phyloP scores from a whole-genome alignment of 208 protist genomes.

The Wallacemonas collosoma region DNA sequence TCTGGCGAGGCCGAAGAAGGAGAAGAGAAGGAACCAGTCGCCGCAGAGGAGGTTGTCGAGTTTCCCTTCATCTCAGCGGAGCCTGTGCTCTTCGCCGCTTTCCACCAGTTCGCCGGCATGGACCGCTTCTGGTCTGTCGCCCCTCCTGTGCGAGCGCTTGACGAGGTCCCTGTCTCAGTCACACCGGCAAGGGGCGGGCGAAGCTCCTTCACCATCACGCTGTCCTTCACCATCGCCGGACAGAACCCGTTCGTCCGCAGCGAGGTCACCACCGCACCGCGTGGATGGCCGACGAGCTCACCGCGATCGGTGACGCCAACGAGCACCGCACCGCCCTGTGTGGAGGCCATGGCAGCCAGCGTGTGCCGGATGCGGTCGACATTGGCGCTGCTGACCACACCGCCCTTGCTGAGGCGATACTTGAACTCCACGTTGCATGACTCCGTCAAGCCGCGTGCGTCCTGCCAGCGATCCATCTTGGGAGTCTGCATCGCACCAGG shows the following conservation, averaged over 20 bases:
- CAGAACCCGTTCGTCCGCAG: constrained; percentile 78
- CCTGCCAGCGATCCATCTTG: constrained; percentile 12
- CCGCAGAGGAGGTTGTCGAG: constrained; percentile 2
- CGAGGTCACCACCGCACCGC: constrained; percentile 37
- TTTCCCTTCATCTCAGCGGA: too few species aligned
- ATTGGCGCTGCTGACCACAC: constrained; percentile 23
- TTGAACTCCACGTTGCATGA: constrained; percentile 83
- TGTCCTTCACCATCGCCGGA: constrained; percentile 80
- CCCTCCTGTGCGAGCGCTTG: too few species aligned
- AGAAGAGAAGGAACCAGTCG: not conserved
- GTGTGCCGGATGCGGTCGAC: constrained; percentile 80
- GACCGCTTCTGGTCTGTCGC: constrained; percentile 7
- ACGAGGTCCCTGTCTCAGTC: not conserved
- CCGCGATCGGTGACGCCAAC: constrained; percentile 82
- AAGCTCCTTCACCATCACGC: constrained; percentile 61
- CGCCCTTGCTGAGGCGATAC: constrained; percentile 23
- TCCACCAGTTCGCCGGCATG: constrained; percentile 82
- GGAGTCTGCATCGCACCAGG: constrained; percentile 15
- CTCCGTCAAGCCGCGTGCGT: constrained; percentile 40
- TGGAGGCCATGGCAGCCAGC: constrained; percentile 81
- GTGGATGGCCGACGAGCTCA: constrained; percentile 52
- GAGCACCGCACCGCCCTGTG: constrained; percentile 67
- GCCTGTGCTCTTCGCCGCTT: constrained; percentile 14
- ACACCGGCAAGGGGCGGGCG: constrained; percentile 33
- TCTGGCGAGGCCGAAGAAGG: not conserved